Base-by-base conservation (phyloP, 108 stramenopile species). In the Parietichytrium sp. region DNA sequence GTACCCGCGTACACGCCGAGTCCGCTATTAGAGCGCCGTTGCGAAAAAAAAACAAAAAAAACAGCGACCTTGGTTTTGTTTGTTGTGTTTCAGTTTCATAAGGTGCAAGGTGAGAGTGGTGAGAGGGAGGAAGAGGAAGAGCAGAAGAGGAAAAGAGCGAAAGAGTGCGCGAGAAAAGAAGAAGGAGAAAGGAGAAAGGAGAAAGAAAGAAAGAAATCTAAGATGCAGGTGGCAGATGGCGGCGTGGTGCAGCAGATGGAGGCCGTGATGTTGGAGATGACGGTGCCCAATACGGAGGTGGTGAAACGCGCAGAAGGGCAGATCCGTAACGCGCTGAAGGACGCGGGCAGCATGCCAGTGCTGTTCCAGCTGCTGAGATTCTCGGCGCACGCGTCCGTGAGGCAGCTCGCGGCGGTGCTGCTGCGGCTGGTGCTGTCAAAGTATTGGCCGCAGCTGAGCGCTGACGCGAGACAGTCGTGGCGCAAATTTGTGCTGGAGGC, bases 281-380 rank as follows among this genome's bases (percentile, higher is more conserved):
- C 36, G 23, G 61, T 72, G 61, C 61, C 61, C 3, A 72, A 72
- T 42, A 72, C 61, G 2, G 61, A 36, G 33, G 61, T 72, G 38
- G 61, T 72, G 10, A 72, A 72, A 42, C 38, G 45, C 23, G 61
- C 61, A 23, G 61, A 72, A 20, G 20, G 6, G 38, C 61, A 72
- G 42, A 25, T 72, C n/a, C 33, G 61, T 6, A 33, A 72, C 38
- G 61, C 61, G 15, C 42, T 72, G 6, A 72, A 38, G 42, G 6
- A 25, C 18, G n/a, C 38, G 13, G 61, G 45, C 23, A 18, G 18
- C 2, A 42, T 72, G 6, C 38, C 45, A 6, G 61, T 42, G 16
- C 36, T 72, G 61, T 42, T 72, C 33, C 36, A 72, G 20, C 3
- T 72, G 33, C 61, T 72, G 20, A 10, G 61, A 42, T 72, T 25